phyloP scores from a whole-genome alignment of 805 yeast species.

The Ogataea saltuana region DNA sequence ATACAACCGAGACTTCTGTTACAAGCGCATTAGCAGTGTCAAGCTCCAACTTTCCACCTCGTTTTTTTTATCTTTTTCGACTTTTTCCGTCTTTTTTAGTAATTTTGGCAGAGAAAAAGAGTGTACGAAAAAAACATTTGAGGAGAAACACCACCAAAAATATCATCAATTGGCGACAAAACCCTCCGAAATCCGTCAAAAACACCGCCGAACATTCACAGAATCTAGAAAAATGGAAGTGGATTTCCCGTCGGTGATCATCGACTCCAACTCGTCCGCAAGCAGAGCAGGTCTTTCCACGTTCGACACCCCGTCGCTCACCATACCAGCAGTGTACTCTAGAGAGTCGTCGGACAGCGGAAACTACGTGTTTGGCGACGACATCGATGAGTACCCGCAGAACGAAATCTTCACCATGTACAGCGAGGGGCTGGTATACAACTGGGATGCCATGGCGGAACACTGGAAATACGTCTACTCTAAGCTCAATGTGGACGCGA shows the following conservation, averaged over 20 bases:
- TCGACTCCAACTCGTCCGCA: conserved; percentile 64
- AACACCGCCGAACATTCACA: not conserved
- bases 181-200: conserved; percentile 1
- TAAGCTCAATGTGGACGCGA: conserved; percentile 49
- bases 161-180: not conserved
- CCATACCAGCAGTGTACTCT: conserved; percentile 58
- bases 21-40: too few species aligned
- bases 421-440: conserved; percentile 64
- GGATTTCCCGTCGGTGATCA: conserved; percentile 60
- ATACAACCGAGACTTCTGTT: too few species aligned
- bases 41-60: too few species aligned
- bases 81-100: too few species aligned
- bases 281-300: conserved; percentile 73
- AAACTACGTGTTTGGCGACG: conserved; percentile 37
- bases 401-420: conserved; percentile 58
- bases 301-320: conserved; percentile 60
- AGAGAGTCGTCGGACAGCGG: conserved; percentile 32
- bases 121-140: too few species aligned
- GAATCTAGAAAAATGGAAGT: conserved; percentile 30
- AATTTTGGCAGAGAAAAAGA: too few species aligned
- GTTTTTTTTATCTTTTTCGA: too few species aligned
- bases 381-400: conserved; percentile 44
- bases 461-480: conserved; percentile 69
- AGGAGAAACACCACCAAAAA: not conserved
- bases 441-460: conserved; percentile 68